Evolutionary conservation across 768 basidiomycete genomes (phyloP), one percentile per base, ranked within the genome.

Genomic region (Pulveroboletus sp.): DNA sequence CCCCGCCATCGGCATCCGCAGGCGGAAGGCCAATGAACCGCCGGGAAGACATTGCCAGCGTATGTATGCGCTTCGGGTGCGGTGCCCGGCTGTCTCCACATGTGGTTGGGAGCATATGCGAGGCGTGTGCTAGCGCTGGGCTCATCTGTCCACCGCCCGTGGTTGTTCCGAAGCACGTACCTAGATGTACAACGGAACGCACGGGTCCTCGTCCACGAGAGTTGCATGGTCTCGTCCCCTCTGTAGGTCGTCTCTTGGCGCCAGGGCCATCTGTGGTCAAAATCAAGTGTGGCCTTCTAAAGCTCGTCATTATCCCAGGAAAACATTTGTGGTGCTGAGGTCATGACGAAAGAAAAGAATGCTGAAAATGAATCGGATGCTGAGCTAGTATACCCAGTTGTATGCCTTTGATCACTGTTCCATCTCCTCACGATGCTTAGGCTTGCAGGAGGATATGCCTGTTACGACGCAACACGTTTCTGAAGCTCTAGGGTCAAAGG

Each of bases 371-470:
- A 53, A 1, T 15, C 14, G 18, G 55, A 62, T 18, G 13, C 51
- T 5, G 55, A 65, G 7, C 37, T 65, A 3, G 24, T 54, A 0
- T 67, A 67, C 50, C 63, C 65, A 10, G 56, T 63, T 21, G 64
- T 65, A 17, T 35, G 57, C 24, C 28, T 13, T 35, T 26, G 1
- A 8, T 47, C 18, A 1, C 10, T 15, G 17, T 33, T 37, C 4
- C 11, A 3, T 6, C 7, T 15, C 0, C 17, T 13, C 8, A 21
- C 28, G 30, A 28, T 39, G 37, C 43, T 57, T 43, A 60, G n/a
- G 36, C 13, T 9, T 10, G 30, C 33, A 5, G 8, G 10, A 59
- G 58, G 57, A 49, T 10, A 8, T 30, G 3, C 40, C 53, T 13
- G 47, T 8, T 6, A 37, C 38, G 2, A 27, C 8, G 14, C 24